Evolutionary conservation across 805 yeast genomes (phyloP), one percentile per base, ranked within the genome.

Genomic region (Candida germanica): DNA sequence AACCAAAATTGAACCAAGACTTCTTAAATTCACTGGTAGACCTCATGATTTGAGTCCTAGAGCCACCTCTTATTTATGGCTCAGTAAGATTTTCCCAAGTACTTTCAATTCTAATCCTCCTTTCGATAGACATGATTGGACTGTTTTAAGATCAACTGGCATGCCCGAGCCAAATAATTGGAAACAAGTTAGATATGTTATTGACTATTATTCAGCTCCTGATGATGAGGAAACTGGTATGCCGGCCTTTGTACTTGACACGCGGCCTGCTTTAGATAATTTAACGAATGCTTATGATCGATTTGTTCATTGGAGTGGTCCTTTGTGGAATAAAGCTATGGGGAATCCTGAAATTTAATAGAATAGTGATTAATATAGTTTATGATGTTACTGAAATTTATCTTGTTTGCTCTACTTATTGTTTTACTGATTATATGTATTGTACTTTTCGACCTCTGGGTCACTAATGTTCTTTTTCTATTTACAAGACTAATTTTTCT

Each of bases 91-190:
- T 1, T 83, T 83, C 66, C 98, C 98, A 1, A 64, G 71, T 11
- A 69, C 71, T 8, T 91, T 78, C 63, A 81, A 79, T 42, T 63
- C 80, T 1, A 83, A 83, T 44, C 87, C 95, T 3, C 99, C 99
- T 5, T 93, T 93, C 53, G 99, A 93, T 60, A 79, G 99, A 58
- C 99, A 93, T 53, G 99, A 93, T 64, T 93, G 99, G 99, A 84
- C 95, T 3, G 96, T 93, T 4, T 69, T 91, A 48, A 74, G 98
- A 51, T 69, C 77, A 9, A 61, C 59, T 33, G 77, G 77, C 3
- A 36, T 34, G 12, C 29, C 53, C 12, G 30, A 15, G 22, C 34
- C 34, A 8, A 58, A 69, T 12, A 70, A 66, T 13, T 84, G 89
- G 85, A 66, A 71, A 34, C 66, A 80, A 48, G 88, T 93, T 14